Percentiles rank a stretch among this genome's conserved stretches.
phyloP scores from a whole-genome alignment of 495 filamentous ascomycete species.

The Echria macrotheca region DNA sequence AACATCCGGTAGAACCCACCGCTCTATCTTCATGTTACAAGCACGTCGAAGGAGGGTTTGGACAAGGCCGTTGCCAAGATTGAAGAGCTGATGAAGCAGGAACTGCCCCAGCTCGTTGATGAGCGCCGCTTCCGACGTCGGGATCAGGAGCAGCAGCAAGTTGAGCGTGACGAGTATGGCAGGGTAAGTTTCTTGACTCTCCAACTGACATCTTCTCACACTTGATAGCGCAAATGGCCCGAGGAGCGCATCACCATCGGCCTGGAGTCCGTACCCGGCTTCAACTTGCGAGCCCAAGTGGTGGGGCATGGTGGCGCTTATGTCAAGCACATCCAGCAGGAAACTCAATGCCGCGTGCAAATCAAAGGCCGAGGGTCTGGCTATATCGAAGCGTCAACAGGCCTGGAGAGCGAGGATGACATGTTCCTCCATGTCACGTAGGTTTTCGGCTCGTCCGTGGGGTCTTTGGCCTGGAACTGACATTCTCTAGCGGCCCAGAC shows the following conservation, averaged over 20 bases:
- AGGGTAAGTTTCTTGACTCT: slow-evolving; percentile 54
- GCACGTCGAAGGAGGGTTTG: slow-evolving; percentile 84
- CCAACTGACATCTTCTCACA: slow-evolving; percentile 28
- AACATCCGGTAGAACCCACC: slow-evolving; percentile 71
- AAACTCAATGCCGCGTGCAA: slow-evolving; percentile 90
- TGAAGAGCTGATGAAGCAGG: slow-evolving; percentile 92
- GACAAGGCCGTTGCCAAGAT: slow-evolving; percentile 82
- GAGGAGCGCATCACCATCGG: slow-evolving; percentile 88
- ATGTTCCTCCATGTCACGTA: slow-evolving; percentile 97
- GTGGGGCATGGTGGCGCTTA: slow-evolving; percentile 90
- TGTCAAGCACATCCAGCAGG: slow-evolving; percentile 95
- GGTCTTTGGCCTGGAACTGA: too few relatives aligned
- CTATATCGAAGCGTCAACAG: slow-evolving; percentile 79
- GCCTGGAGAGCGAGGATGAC: slow-evolving; percentile 82
- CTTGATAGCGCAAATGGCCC: slow-evolving; percentile 90
- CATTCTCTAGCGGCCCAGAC: slow-evolving; percentile 76
- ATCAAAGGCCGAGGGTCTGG: slow-evolving; percentile 98
- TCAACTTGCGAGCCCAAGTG: slow-evolving; percentile 92
- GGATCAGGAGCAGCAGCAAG: slow-evolving; percentile 76
- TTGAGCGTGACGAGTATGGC: slow-evolving; percentile 94
- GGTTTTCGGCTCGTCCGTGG: too few relatives aligned
- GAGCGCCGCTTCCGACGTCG: slow-evolving; percentile 88
- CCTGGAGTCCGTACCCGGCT: slow-evolving; percentile 88
- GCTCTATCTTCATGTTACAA: slow-evolving; percentile 90
- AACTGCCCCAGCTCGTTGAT: slow-evolving; percentile 90